Conservation (phyloP, 768 basidiomycete species). For the Russula brevipes region DNA sequence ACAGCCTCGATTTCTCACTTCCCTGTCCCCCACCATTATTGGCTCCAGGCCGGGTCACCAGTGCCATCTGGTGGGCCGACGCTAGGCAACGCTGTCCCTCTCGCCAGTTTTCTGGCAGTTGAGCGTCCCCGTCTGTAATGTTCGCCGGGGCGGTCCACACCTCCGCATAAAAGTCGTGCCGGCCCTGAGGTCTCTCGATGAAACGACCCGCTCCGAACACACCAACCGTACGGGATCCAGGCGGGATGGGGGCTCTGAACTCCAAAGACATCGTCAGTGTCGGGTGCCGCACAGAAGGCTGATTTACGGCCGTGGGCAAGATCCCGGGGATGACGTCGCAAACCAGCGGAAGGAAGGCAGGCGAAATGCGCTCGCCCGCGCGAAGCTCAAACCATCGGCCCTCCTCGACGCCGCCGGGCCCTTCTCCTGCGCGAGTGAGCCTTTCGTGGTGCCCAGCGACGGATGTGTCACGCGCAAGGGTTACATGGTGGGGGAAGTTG, state of each 20-base stretch:
- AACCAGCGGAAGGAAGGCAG: slow-evolving; percentile 48
- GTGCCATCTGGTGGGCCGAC: slow-evolving; percentile 55
- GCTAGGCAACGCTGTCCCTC: slow-evolving; percentile 61
- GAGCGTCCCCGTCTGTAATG: slow-evolving; percentile 40
- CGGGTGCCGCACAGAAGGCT: background rate
- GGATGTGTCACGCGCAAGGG: background rate
- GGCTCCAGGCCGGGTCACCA: slow-evolving; percentile 28
- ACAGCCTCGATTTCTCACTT: background rate
- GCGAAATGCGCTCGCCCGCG: slow-evolving; percentile 41
- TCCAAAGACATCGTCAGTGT: slow-evolving; percentile 33
- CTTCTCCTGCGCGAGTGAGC: slow-evolving; percentile 34
- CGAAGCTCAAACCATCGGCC: slow-evolving; percentile 55
- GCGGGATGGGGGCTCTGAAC: background rate
- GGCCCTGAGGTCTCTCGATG: slow-evolving; percentile 46
- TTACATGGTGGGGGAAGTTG: background rate
- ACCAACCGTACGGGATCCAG: background rate
- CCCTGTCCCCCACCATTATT: background rate
- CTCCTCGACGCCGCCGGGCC: slow-evolving; percentile 46
- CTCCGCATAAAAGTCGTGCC: slow-evolving; percentile 57
- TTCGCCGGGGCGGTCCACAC: slow-evolving; percentile 62
- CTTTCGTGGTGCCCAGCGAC: background rate
- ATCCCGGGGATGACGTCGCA: slow-evolving; percentile 45
- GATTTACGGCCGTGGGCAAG: background rate
- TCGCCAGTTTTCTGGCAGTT: slow-evolving; percentile 44
- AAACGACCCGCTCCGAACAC: too few relatives aligned